A percentile compares a stretch with the other conserved stretches of the same genome.
These are phyloP conservation scores for Umbelopsis sp. DNA, from an alignment of 192 early-diverging fungal genomes.

Conservation along the genomic window DNA sequence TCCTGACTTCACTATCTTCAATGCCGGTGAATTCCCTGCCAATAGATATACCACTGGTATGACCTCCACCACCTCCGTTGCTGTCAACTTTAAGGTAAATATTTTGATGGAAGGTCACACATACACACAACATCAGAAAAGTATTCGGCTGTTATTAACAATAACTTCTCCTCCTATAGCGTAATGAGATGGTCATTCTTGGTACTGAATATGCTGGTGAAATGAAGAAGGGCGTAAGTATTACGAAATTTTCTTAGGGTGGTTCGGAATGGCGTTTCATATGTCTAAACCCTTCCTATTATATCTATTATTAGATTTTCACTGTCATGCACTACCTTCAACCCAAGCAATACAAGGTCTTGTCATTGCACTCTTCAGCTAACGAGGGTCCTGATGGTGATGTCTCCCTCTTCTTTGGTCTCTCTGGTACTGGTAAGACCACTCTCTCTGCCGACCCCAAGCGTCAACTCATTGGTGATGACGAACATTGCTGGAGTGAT, in stretches of 20 bases:
- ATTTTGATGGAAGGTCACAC: background rate
- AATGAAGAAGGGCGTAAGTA: conserved; percentile 98
- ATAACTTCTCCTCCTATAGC: conserved; percentile 23
- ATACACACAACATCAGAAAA: too few relatives aligned
- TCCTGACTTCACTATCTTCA: conserved; percentile 98
- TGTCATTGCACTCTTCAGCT: conserved; percentile 92
- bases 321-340: conserved; percentile 99
- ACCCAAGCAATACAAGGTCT: conserved; percentile 85
- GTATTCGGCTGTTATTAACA: background rate
- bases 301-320: conserved; percentile 57
- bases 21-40: conserved; percentile 92
- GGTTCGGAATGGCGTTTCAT: background rate
- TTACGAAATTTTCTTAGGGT: conserved; percentile 2
- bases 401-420: conserved; percentile 97
- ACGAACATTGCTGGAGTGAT: conserved; percentile 99
- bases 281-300: background rate
- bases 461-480: conserved; percentile 95
- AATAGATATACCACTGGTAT: conserved; percentile 94
- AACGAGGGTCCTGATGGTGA: conserved; percentile 90
- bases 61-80: conserved; percentile 91
- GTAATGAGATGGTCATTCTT: conserved; percentile 96
- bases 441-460: conserved; percentile 94
- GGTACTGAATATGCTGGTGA: conserved; percentile 99
- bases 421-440: conserved; percentile 98
- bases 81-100: conserved; percentile 80